Conservation (phyloP, 169 alveolate genomes). For the Fabrea salina region DNA sequence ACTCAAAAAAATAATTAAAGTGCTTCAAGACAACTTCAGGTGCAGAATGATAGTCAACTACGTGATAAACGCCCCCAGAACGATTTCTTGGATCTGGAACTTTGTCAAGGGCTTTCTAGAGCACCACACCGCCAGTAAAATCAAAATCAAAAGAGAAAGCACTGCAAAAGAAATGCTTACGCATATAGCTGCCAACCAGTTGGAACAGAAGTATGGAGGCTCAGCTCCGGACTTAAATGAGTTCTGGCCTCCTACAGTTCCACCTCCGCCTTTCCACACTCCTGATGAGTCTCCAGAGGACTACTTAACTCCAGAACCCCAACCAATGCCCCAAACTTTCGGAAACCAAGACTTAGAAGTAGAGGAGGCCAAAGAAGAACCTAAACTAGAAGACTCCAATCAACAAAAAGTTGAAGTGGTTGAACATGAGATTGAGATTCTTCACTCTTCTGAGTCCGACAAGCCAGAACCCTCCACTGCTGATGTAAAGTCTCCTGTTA, state of each 20-base stretch:
- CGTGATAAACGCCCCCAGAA: slow-evolving; percentile 43
- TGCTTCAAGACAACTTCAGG: slow-evolving; percentile 44
- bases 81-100: slow-evolving; percentile 37
- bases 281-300: too few relatives aligned
- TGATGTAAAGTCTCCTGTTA: too few relatives aligned
- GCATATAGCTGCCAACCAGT: slow-evolving; percentile 36
- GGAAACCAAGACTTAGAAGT: too few relatives aligned
- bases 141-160: slow-evolving; percentile 39
- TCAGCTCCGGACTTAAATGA: slow-evolving; percentile 45
- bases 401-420: too few relatives aligned
- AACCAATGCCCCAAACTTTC: too few relatives aligned
- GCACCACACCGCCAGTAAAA: slow-evolving; percentile 40
- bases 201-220: slow-evolving; percentile 49
- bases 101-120: slow-evolving; percentile 43
- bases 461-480: too few relatives aligned
- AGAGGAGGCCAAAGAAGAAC: too few relatives aligned
- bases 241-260: slow-evolving; percentile 18
- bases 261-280: slow-evolving; percentile 11
- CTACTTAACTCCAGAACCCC: too few relatives aligned
- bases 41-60: slow-evolving; percentile 45
- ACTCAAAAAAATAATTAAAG: slow-evolving; percentile 36
- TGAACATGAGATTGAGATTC: too few relatives aligned
- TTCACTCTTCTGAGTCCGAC: too few relatives aligned
- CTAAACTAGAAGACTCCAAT: too few relatives aligned
- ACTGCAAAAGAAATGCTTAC: slow-evolving; percentile 34